phyloP scores from a whole-genome alignment of 1,284 basidiomycete genomes.

The Trametes versicolor region DNA sequence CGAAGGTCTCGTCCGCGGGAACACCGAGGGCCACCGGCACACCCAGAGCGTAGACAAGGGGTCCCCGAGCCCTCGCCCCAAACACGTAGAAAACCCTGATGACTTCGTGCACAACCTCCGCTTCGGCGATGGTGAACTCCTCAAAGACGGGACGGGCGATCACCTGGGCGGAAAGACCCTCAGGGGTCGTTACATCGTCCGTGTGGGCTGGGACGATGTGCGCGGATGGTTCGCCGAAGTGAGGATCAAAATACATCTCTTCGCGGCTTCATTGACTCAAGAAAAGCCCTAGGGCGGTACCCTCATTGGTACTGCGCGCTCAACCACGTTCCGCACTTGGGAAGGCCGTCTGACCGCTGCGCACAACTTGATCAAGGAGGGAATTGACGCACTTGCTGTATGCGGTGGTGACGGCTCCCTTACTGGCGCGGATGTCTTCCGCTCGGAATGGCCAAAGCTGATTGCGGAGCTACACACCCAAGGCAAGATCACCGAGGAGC shows the following conservation, averaged over 20 bases:
- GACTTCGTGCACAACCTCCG: conserved; percentile 74
- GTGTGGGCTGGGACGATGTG: conserved; percentile 99
- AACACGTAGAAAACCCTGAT: conserved; percentile 41
- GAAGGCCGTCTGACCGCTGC: conserved; percentile 92
- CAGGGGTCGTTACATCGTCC: conserved; percentile 93
- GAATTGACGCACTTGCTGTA: conserved; percentile 96
- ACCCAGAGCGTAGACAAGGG: conserved; percentile 30
- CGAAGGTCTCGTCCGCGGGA: conserved; percentile 90
- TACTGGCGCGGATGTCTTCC: conserved; percentile 94
- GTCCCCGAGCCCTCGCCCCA: conserved; percentile 37
- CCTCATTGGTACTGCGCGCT: conserved; percentile 95
- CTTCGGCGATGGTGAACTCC: conserved; percentile 91
- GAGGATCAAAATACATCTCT: conserved; percentile 36
- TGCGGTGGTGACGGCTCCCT: conserved; percentile 98
- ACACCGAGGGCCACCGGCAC: conserved; percentile 50
- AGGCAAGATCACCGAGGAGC: conserved; percentile 82
- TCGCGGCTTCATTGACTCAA: conserved; percentile 18
- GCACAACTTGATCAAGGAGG: conserved; percentile 92
- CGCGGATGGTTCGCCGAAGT: conserved; percentile 94
- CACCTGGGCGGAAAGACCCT: conserved; percentile 73
- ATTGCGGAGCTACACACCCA: conserved; percentile 70
- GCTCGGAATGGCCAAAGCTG: conserved; percentile 93
- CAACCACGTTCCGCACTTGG: conserved; percentile 84
- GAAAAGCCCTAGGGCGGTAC: conserved; percentile 81
- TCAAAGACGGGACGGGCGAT: conserved; percentile 94